Evolutionary conservation across 306 rosid species (phyloP).

Genomic region (Prunus campanulata): DNA sequence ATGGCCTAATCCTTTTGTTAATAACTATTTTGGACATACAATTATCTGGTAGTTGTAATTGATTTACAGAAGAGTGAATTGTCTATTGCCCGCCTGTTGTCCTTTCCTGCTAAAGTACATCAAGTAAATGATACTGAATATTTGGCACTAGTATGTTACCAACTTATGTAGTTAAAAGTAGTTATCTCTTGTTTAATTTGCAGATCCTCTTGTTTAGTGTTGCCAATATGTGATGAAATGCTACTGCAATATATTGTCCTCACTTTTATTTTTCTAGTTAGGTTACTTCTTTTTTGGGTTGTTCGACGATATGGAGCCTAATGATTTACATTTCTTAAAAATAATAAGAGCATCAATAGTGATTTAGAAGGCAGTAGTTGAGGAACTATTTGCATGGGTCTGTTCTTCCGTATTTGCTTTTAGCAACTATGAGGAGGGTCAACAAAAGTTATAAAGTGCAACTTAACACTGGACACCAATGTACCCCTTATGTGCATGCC

Average conservation of each 20-base stretch:
- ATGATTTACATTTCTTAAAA: neutral
- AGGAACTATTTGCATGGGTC: neutral
- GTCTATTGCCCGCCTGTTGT: neutral
- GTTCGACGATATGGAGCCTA: neutral
- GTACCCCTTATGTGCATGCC: neutral
- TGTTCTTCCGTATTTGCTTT: neutral
- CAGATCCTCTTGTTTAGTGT: neutral
- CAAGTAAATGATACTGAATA: slow-evolving; percentile 10
- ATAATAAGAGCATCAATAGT: neutral
- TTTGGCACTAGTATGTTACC: neutral
- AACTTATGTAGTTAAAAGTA: neutral
- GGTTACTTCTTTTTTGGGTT: neutral
- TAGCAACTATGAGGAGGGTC: neutral
- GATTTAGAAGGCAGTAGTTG: neutral
- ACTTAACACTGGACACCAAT: neutral
- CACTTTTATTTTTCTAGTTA: neutral
- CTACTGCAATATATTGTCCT: neutral
- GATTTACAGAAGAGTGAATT: neutral
- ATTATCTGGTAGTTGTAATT: neutral
- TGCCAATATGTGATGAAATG: neutral
- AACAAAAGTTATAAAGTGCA: neutral
- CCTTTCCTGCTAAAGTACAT: neutral
- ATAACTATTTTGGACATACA: neutral
- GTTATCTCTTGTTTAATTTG: neutral
- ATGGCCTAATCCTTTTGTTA: neutral